phyloP scores from a whole-genome alignment of 768 basidiomycete genomes.

The Boletellus emodensis region DNA sequence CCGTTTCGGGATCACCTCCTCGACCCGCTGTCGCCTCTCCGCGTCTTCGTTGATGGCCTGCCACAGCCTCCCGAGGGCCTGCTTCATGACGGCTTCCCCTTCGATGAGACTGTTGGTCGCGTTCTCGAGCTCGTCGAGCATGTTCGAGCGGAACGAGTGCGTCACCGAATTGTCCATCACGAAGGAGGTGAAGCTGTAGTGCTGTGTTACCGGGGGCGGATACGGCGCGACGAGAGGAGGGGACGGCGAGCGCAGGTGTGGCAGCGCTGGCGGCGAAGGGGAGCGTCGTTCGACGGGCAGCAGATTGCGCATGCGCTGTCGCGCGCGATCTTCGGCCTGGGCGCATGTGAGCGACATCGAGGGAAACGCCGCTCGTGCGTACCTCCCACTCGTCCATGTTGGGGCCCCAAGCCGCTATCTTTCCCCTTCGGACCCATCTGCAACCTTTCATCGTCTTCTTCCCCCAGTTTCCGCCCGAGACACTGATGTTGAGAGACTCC shows the following conservation, averaged over 20 bases:
- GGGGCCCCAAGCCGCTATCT: constrained; percentile 81
- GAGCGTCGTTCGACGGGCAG: constrained; percentile 60
- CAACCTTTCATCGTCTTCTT: constrained; percentile 71
- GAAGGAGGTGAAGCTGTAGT: constrained; percentile 76
- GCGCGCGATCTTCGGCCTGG: constrained; percentile 78
- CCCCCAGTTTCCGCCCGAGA: constrained; percentile 77
- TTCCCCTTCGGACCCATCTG: constrained; percentile 78
- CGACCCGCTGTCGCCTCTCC: constrained; percentile 33
- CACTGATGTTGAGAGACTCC: constrained; percentile 45
- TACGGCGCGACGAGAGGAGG: constrained; percentile 79
- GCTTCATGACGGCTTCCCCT: constrained; percentile 69
- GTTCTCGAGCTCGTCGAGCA: constrained; percentile 76
- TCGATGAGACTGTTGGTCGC: constrained; percentile 83
- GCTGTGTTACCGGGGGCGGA: constrained; percentile 59
- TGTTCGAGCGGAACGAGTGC: constrained; percentile 74
- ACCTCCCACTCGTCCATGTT: constrained; percentile 87
- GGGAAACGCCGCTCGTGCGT: neutral
- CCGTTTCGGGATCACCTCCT: constrained; percentile 58
- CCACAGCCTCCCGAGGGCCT: constrained; percentile 77
- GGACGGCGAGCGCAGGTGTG: constrained; percentile 75
- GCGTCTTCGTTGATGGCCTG: constrained; percentile 74
- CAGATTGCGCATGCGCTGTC: constrained; percentile 71
- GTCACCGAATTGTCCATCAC: constrained; percentile 83
- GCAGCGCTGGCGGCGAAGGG: constrained; percentile 66
- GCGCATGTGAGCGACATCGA: constrained; percentile 4